Conservation (phyloP, 139 green algal genomes). For the Zygnema cylindricum region DNA sequence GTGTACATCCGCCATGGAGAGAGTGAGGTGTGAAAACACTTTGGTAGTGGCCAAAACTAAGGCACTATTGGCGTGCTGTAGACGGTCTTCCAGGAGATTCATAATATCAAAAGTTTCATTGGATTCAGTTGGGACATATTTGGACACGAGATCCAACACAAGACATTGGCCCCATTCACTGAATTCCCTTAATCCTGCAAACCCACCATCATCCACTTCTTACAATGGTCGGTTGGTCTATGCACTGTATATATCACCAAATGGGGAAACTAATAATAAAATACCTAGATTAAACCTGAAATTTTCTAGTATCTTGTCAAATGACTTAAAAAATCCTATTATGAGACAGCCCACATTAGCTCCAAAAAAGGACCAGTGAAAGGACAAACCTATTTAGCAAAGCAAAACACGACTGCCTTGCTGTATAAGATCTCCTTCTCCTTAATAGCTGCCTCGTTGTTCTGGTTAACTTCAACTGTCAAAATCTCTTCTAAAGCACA, state of each 20-base stretch:
- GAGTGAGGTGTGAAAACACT: conserved; percentile 91
- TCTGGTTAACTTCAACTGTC: conserved; percentile 18
- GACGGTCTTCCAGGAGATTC: conserved; percentile 91
- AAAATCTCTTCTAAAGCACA: conserved; percentile 61
- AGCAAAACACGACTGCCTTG: conserved; percentile 79
- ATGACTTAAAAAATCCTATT: not conserved
- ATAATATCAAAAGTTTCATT: conserved; percentile 94
- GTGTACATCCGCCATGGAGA: conserved; percentile 84
- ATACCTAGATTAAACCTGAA: no score
- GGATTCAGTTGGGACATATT: conserved; percentile 74
- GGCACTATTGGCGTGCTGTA: conserved; percentile 86
- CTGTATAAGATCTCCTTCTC: conserved; percentile 60
- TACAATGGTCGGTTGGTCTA: no score
- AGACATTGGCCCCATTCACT: conserved; percentile 93
- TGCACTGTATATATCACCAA: no score
- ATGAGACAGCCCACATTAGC: not conserved
- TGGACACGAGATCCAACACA: conserved; percentile 81
- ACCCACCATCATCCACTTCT: no score
- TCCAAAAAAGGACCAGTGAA: no score
- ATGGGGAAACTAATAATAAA: no score
- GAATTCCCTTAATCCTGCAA: conserved; percentile 94
- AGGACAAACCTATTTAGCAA: conserved; percentile 85
- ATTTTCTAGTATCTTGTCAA: no score
- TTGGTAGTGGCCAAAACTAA: conserved; percentile 89
- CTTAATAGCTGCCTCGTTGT: not conserved